Base-by-base conservation (phyloP, 1,284 basidiomycete species). In the Trametes versicolor region DNA sequence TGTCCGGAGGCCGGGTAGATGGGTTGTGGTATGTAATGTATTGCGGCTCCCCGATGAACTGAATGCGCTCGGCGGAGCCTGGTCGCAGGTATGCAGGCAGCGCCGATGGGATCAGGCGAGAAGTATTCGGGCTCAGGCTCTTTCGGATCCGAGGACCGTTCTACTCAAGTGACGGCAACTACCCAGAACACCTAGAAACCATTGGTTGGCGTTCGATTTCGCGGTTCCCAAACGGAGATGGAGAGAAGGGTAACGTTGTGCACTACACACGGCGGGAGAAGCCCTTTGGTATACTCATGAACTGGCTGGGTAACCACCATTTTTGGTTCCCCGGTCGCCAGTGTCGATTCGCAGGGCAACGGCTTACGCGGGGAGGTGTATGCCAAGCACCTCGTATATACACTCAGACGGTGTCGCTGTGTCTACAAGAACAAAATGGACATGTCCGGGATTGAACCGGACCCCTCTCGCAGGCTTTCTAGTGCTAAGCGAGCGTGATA, bases 401-500 rank as follows among this genome's bases (percentile, higher is more conserved):
- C n/a, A n/a, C n/a, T n/a, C n/a, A n/a, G n/a, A n/a, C n/a, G n/a
- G n/a, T n/a, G 4, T 15, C 10, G 13, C 6, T 49, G 8, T 23
- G 8, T 23, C 23, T 34, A 37, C 12, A 32, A 39, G 56, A 34
- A 13, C n/a, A 53, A 52, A 27, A n/a, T 69, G 67, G 67, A 66
- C 67, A 69, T 55, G 64, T 66, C 64, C 62, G 67, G 67, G 64
- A 69, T 69, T 55, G 64, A 66, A 69, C 67, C 67, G 64, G 62
- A 66, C 64, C 64, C 68, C 68, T 66, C 65, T 65, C 68, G 68
- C 68, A 69, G 29, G 29, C 29, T 32, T 32, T 32, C 4, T 8
- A 32, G 29, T 69, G 68, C 68, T 69, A 69, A 69, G 68, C 68
- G 68, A 65, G 63, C 63, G 68, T 69, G 68, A 69, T 69, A 69